These are phyloP conservation scores for Stereum hirsutum DNA, from an alignment of 1,284 basidiomycete species.

Conservation along the genomic window DNA sequence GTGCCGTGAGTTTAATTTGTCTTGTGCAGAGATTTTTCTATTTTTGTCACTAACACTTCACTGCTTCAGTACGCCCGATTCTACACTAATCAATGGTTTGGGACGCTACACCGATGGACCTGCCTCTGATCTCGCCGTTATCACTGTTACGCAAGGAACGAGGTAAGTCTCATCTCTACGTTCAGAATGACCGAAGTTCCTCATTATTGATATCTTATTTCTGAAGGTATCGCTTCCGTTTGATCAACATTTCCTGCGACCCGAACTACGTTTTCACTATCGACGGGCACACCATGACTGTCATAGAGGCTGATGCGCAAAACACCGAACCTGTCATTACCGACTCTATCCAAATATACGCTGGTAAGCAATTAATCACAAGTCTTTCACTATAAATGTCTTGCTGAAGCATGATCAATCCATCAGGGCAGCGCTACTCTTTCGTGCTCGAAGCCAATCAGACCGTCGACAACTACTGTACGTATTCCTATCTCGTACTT, in stretches of 20 bases:
- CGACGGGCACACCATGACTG: slow-evolving; percentile 34
- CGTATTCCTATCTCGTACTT: neutral
- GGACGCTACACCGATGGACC: slow-evolving; percentile 29
- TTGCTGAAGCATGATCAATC: neutral
- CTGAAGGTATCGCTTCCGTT: slow-evolving; percentile 23
- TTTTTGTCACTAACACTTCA: neutral
- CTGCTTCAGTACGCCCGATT: slow-evolving; percentile 18
- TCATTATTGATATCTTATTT: neutral
- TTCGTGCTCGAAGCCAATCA: slow-evolving; percentile 28
- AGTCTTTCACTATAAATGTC: neutral
- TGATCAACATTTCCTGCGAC: slow-evolving; percentile 24
- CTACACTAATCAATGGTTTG: slow-evolving; percentile 37
- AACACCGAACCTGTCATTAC: slow-evolving; percentile 29
- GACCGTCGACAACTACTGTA: slow-evolving; percentile 31
- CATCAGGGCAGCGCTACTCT: slow-evolving; percentile 26
- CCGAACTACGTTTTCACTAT: slow-evolving; percentile 31
- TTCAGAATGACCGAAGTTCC: neutral
- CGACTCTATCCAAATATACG: slow-evolving; percentile 29
- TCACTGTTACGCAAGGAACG: slow-evolving; percentile 21
- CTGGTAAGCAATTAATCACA: slow-evolving; percentile 12
- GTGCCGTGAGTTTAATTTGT: neutral
- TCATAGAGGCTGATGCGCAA: slow-evolving; percentile 46
- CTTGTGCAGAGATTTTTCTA: neutral
- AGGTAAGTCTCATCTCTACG: slow-evolving; percentile 16
- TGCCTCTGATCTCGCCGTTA: slow-evolving; percentile 22